These are phyloP conservation scores for Fragilariopsis cylindrus DNA, from an alignment of 108 stramenopile genomes.

Conservation along the genomic window DNA sequence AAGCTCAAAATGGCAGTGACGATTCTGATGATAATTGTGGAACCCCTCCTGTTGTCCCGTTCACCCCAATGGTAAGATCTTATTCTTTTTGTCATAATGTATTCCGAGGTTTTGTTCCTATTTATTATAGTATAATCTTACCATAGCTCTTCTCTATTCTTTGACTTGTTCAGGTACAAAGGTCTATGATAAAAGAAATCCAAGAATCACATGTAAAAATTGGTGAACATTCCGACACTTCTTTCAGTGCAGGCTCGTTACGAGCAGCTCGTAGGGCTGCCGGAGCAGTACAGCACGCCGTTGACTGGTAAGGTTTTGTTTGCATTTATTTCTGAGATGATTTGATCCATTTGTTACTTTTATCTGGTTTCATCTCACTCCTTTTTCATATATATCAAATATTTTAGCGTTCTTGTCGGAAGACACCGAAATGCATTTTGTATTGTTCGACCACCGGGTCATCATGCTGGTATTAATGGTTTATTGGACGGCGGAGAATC, in stretches of 20 bases:
- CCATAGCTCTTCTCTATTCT: conserved; percentile 6
- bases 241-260: conserved; percentile 86
- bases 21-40: conserved; percentile 20
- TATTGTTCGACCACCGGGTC: conserved; percentile 96
- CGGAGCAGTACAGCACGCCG: conserved; percentile 92
- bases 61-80: conserved; percentile 74
- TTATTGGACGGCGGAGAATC: conserved; percentile 91
- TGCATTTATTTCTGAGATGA: not conserved
- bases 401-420: conserved; percentile 70
- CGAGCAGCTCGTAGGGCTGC: conserved; percentile 89
- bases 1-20: conserved; percentile 32
- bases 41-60: conserved; percentile 67
- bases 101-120: not conserved
- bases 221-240: conserved; percentile 79
- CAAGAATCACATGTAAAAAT: conserved; percentile 58
- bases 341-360: not conserved
- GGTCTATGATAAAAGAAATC: conserved; percentile 59
- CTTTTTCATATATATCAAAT: conserved; percentile 15
- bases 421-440: conserved; percentile 94
- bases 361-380: not conserved
- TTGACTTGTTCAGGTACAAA: conserved; percentile 49
- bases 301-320: conserved; percentile 67
- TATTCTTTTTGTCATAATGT: not conserved
- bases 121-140: not conserved
- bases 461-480: conserved; percentile 95